Conservation (phyloP, 805 yeast genomes). For the Candida railenensis region DNA sequence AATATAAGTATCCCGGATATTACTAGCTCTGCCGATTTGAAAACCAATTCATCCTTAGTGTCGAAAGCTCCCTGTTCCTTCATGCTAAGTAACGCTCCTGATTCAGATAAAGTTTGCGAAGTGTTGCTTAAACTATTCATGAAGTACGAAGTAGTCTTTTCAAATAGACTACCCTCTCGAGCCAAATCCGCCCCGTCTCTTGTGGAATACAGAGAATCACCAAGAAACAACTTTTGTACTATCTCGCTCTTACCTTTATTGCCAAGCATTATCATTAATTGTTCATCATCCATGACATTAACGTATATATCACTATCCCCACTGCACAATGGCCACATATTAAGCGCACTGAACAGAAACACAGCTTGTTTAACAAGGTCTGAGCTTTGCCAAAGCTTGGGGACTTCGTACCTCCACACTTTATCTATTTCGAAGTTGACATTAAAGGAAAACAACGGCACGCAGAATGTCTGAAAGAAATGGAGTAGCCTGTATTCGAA, state of each 20-base stretch:
- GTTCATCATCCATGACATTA: not conserved
- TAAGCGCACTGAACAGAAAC: conserved; percentile 17
- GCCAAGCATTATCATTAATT: not conserved
- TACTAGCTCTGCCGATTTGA: conserved; percentile 15
- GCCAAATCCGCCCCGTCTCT: too few relatives aligned
- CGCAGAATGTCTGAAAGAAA: conserved; percentile 18
- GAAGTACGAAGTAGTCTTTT: conserved; percentile 23
- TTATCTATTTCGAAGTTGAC: conserved; percentile 1
- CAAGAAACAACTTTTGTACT: not conserved
- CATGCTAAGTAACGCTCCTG: not conserved
- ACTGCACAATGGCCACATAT: conserved; percentile 12
- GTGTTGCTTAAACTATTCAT: conserved; percentile 14
- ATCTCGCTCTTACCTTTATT: not conserved
- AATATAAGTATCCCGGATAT: conserved; percentile 22
- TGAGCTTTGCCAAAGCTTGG: conserved; percentile 16
- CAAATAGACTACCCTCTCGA: conserved; percentile 13
- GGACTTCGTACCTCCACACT: conserved; percentile 16
- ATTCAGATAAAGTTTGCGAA: conserved; percentile 7
- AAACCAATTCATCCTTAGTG: not conserved
- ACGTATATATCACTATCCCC: not conserved
- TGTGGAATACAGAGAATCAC: not conserved
- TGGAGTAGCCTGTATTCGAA: conserved; percentile 19
- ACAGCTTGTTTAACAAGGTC: conserved; percentile 17
- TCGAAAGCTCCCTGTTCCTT: not conserved
- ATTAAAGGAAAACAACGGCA: conserved; percentile 6